Conservation (phyloP, 441 rosid species). For the Erodium texanum region DNA sequence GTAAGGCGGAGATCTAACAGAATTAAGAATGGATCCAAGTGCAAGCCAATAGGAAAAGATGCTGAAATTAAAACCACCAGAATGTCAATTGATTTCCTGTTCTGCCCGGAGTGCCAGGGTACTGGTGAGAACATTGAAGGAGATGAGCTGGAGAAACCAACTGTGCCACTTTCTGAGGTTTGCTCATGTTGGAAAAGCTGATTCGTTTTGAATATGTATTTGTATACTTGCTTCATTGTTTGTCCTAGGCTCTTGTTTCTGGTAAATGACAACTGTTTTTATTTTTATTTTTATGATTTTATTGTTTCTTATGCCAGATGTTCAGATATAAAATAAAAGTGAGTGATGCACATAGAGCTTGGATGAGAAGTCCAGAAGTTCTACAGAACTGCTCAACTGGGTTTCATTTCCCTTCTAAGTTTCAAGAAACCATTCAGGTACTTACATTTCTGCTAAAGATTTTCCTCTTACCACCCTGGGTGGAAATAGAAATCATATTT, state of each 20-base stretch:
- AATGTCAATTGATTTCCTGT: constrained; percentile 43
- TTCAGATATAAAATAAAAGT: constrained; percentile 66
- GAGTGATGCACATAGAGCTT: constrained; percentile 68
- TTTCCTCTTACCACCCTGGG: not conserved
- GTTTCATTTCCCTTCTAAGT: constrained; percentile 49
- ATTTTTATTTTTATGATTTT: no score
- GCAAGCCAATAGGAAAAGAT: constrained; percentile 28
- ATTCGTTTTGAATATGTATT: not conserved
- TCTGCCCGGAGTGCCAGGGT: constrained; percentile 96
- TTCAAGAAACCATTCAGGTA: constrained; percentile 42
- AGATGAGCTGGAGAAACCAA: constrained; percentile 52
- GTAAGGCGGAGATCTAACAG: constrained; percentile 44
- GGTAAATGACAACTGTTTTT: not conserved
- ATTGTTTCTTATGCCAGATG: constrained; percentile 39
- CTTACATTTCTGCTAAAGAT: constrained; percentile 3
- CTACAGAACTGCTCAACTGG: constrained; percentile 74
- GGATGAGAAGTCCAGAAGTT: constrained; percentile 76
- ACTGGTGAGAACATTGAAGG: constrained; percentile 53
- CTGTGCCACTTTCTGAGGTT: constrained; percentile 74
- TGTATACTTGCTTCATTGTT: not conserved
- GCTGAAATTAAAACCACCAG: constrained; percentile 23
- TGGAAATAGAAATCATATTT: constrained; percentile 4
- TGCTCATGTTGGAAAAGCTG: constrained; percentile 1
- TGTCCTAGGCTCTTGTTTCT: not conserved
- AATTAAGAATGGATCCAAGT: constrained; percentile 37